These are phyloP conservation scores for Rhynchosporium agropyri DNA, from an alignment of 2,329 filamentous ascomycete genomes.

Conservation along the genomic window DNA sequence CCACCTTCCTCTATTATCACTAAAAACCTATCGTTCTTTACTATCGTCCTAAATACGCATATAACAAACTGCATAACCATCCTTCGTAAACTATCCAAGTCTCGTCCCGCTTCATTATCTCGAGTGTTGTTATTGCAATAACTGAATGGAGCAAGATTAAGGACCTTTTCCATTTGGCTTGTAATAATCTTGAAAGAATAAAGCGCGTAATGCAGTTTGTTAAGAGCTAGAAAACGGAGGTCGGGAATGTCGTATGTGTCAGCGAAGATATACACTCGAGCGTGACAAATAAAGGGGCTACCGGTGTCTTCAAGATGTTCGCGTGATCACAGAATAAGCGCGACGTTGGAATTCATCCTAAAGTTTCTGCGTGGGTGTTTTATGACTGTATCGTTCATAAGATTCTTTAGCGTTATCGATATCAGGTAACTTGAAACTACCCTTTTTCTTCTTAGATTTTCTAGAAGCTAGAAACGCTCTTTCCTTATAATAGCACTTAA, in stretches of 20 bases:
- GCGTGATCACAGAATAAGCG: slow-evolving; percentile 10
- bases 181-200: slow-evolving; percentile 10
- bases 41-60: slow-evolving; percentile 16
- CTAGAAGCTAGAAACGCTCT: not conserved
- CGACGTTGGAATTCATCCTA: slow-evolving; percentile 17
- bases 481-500: not conserved
- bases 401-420: not conserved
- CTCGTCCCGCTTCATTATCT: slow-evolving; percentile 17
- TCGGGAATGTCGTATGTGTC: too few species aligned
- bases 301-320: slow-evolving; percentile 16
- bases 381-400: not conserved
- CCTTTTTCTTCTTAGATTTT: slow-evolving; percentile 19
- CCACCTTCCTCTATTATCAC: slow-evolving; percentile 19
- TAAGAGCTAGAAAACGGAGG: slow-evolving; percentile 19
- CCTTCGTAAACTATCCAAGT: slow-evolving; percentile 19
- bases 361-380: slow-evolving; percentile 9
- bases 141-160: slow-evolving; percentile 22
- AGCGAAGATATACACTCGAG: slow-evolving; percentile 27
- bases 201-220: slow-evolving; percentile 19
- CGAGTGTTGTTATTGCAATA: slow-evolving; percentile 21
- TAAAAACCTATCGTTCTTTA: slow-evolving; percentile 16
- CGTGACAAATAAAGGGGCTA: slow-evolving; percentile 20
- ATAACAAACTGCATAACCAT: slow-evolving; percentile 21
- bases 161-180: slow-evolving; percentile 7
- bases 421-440: not conserved